These are phyloP conservation scores for Candida gigantensis DNA, from an alignment of 1,139 yeast genomes.

Conservation along the genomic window DNA sequence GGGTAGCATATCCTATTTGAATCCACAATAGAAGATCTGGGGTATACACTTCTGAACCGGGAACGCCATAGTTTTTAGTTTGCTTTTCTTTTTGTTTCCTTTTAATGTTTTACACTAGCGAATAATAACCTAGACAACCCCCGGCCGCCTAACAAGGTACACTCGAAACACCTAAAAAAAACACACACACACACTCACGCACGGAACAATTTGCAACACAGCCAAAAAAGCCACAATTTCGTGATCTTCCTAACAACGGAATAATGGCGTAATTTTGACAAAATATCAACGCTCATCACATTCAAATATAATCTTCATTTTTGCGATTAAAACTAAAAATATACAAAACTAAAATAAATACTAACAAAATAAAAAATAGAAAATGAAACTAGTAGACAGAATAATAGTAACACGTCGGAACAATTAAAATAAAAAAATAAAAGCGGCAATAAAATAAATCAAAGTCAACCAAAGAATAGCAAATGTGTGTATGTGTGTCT, in stretches of 20 bases:
- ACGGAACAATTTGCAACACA: slow-evolving; percentile 1
- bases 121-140: no score
- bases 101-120: no score
- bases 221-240: no score
- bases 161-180: no score
- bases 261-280: slow-evolving; percentile 5
- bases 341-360: no score
- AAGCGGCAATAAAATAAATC: neutral
- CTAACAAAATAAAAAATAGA: no score
- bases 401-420: neutral
- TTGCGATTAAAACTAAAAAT: no score
- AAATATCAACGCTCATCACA: neutral
- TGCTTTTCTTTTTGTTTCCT: neutral
- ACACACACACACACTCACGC: neutral
- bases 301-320: no score
- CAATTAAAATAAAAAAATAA: neutral
- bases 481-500: no score
- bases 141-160: no score
- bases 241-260: neutral
- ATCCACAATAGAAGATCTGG: no score
- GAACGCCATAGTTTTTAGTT: slow-evolving; percentile 7
- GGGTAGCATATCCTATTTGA: no score
- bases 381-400: neutral
- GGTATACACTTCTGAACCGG: neutral
- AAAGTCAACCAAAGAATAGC: neutral